A percentile compares a stretch with the other conserved stretches of the same genome.
Conservation (phyloP, 2,329 filamentous ascomycete genomes). For the Lasiodiplodia citricola region DNA sequence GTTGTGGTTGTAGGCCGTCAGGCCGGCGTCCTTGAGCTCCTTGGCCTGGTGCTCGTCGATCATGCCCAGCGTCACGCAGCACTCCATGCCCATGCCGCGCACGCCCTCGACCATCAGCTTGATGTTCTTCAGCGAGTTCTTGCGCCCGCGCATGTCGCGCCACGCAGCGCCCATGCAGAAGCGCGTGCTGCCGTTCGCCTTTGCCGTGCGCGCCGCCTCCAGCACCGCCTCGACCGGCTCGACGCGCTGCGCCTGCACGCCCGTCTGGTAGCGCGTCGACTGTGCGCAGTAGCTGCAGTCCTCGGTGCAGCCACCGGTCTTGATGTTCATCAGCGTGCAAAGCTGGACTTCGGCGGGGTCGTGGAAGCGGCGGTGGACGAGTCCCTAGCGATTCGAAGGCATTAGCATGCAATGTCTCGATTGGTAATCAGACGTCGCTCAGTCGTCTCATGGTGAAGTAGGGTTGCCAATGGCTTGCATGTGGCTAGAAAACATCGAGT, state of each 20-base stretch:
- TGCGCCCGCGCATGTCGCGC: constrained; percentile 91
- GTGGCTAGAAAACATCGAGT: not conserved
- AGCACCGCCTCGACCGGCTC: constrained; percentile 82
- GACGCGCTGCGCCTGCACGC: constrained; percentile 79
- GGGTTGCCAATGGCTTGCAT: constrained; percentile 13
- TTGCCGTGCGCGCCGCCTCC: constrained; percentile 75
- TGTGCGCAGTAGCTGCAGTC: constrained; percentile 94
- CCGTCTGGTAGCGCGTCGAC: constrained; percentile 79
- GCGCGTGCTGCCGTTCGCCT: constrained; percentile 82
- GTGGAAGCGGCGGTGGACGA: constrained; percentile 84
- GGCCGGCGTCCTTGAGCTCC: constrained; percentile 80
- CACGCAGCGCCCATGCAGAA: constrained; percentile 97
- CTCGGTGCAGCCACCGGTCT: constrained; percentile 89
- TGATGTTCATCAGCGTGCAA: constrained; percentile 96
- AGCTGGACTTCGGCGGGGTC: constrained; percentile 83
- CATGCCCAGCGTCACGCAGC: constrained; percentile 93
- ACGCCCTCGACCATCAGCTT: constrained; percentile 86
- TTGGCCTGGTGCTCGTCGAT: constrained; percentile 80
- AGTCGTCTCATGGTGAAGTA: not conserved
- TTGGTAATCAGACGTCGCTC: not conserved
- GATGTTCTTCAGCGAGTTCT: constrained; percentile 81
- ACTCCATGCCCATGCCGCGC: constrained; percentile 82
- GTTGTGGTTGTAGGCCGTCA: constrained; percentile 95
- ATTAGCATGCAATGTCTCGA: not conserved
- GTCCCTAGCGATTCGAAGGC: constrained; percentile 52